phyloP scores from a whole-genome alignment of 2,329 filamentous ascomycete species.

The Botrytis sinoallii region DNA sequence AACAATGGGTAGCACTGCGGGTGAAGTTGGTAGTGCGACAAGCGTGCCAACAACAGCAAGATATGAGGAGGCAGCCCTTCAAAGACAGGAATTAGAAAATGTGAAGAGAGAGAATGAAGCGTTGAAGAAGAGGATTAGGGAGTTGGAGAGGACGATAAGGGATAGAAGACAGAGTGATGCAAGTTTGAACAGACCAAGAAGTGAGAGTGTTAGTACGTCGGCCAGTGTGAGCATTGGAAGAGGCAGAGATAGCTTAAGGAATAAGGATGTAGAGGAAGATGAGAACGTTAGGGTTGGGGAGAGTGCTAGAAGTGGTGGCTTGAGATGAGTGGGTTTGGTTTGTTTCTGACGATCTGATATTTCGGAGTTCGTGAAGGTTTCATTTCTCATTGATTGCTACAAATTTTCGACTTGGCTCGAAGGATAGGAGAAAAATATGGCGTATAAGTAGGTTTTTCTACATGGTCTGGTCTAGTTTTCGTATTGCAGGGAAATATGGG shows the following conservation, averaged over 20 bases:
- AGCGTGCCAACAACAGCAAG: constrained; percentile 55
- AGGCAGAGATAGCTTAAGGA: constrained; percentile 43
- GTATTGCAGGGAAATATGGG: not conserved
- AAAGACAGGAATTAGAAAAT: constrained; percentile 57
- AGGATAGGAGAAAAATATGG: constrained; percentile 7
- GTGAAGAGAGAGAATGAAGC: constrained; percentile 63
- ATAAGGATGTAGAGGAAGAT: constrained; percentile 50
- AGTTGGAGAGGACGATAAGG: constrained; percentile 54
- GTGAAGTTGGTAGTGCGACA: constrained; percentile 33
- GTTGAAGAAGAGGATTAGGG: constrained; percentile 58
- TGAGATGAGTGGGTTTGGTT: constrained; percentile 19
- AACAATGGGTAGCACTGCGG: constrained; percentile 1
- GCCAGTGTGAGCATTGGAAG: constrained; percentile 43
- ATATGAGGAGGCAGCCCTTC: constrained; percentile 61
- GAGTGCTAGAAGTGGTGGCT: constrained; percentile 52
- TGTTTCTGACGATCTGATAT: not conserved
- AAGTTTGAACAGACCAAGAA: constrained; percentile 42
- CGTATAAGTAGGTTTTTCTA: not conserved
- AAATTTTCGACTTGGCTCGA: not conserved
- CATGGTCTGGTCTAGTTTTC: not conserved
- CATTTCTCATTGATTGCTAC: not conserved
- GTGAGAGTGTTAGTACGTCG: constrained; percentile 53
- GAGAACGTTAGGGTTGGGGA: constrained; percentile 57
- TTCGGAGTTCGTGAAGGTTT: not conserved
- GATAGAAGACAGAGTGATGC: constrained; percentile 40